Evolutionary conservation across 257 asterid species (phyloP), one percentile per base, ranked within the genome.

Genomic region (Salvia hispanica): DNA sequence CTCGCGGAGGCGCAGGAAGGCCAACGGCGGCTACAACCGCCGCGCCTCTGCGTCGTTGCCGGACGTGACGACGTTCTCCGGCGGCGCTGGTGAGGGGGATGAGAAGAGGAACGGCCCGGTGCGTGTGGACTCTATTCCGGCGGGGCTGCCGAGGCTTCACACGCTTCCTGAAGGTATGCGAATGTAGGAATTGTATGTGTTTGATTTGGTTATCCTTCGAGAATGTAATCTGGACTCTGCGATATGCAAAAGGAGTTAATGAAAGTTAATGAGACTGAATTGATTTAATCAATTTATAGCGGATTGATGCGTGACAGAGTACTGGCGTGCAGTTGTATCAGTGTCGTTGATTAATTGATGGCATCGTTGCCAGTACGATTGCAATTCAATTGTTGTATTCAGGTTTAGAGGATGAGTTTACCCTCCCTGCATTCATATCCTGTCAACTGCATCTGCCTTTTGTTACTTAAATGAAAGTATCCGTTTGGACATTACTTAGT

Each of bases 91-190:
- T 4, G 83, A 69, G 66, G 80, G 43, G 66, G 95, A 80, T 39
- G 95, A 79, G 69, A 79, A 14, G 79, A 83, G 80, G 78, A 85
- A 82, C 59, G 90, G 87, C 66, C 76, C 75, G 37, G 73, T 84
- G 60, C 78, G 72, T 44, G 84, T 84, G 75, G 96, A 86, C 77
- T 74, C 80, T 42, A 80, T 91, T 69, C 94, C 97, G 60, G 73
- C 71, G 9, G 97, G 92, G 33, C 76, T 88, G 76, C 94, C 95
- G 2, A 84, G 88, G 76, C 95, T 90, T 52, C 92, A 76, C 46
- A 85, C 97, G 50, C 87, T 81, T 14, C 73, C 84, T 46, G 91
- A 90, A 86, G 96, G 95, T 88, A 85, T 63, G 84, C 13, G 39
- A 62, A 37, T 75, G 72, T 50, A 70, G 48, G 66, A 71, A n/a